These are phyloP conservation scores for Amanita fuliginea DNA, from an alignment of 768 basidiomycete species.

Conservation along the genomic window DNA sequence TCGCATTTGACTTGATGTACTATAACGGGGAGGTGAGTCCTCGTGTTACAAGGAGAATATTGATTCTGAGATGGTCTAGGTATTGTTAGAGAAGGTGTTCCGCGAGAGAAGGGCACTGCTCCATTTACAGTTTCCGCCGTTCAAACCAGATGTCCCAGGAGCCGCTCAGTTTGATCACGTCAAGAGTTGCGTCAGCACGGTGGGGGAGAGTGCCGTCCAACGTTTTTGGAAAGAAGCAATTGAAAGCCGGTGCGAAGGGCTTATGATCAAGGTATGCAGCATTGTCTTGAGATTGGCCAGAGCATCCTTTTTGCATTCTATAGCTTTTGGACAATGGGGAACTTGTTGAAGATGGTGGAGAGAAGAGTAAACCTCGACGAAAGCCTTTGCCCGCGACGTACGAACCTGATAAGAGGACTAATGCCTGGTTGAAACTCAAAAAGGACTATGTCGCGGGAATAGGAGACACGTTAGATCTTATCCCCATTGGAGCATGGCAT, in stretches of 20 bases:
- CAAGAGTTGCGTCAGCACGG: slow-evolving; percentile 54
- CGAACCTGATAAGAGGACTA: slow-evolving; percentile 81
- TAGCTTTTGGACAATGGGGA: slow-evolving; percentile 57
- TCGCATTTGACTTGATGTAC: slow-evolving; percentile 84
- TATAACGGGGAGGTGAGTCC: slow-evolving; percentile 62
- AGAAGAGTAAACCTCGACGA: slow-evolving; percentile 29
- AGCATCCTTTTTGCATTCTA: not conserved
- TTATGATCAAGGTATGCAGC: slow-evolving; percentile 77
- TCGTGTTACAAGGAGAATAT: not conserved
- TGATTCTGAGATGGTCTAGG: slow-evolving; percentile 24
- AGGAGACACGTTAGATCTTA: slow-evolving; percentile 65
- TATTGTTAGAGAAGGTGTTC: slow-evolving; percentile 58
- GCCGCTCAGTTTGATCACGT: slow-evolving; percentile 65
- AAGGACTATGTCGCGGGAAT: slow-evolving; percentile 81
- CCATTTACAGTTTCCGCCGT: slow-evolving; percentile 47
- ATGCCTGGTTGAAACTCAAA: slow-evolving; percentile 86
- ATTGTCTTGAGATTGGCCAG: not conserved
- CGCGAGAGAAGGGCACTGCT: slow-evolving; percentile 60
- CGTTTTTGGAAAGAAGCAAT: slow-evolving; percentile 70
- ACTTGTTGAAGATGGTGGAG: slow-evolving; percentile 20
- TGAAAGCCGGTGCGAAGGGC: slow-evolving; percentile 75
- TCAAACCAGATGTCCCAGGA: slow-evolving; percentile 28
- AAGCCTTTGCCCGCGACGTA: slow-evolving; percentile 79
- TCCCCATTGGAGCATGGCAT: slow-evolving; percentile 79
- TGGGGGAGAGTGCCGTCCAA: slow-evolving; percentile 51